Base-by-base conservation (phyloP, 2,329 filamentous ascomycete species). In the Epichloe brachyelytri region DNA sequence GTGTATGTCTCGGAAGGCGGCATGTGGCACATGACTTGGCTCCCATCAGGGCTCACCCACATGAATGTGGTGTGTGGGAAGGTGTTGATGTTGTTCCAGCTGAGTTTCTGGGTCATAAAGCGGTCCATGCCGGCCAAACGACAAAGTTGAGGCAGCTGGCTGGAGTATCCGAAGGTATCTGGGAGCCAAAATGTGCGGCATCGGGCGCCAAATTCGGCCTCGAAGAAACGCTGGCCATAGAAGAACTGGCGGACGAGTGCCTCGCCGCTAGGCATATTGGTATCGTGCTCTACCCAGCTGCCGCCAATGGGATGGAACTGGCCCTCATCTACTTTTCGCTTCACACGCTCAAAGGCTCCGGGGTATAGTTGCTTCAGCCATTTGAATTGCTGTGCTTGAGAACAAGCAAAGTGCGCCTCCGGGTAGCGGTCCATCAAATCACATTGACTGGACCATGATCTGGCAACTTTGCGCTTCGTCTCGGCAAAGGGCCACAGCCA, bases 21-120 rank as follows among this genome's bases (percentile, higher is more conserved):
- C 93, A 98, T 98, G 63, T 98, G 93, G 67, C 91, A 97, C 55
- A 98, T 81, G 57, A 98, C 93, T 63, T 97, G 93, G 62, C 87
- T 95, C 52, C 93, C 91, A 65, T 98, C 93, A 14, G 96, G 79
- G 12, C 89, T 82, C 34, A 98, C 90, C 93, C 93, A 98, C 68
- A 95, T 95, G 76, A 98, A 98, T 0, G 93, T 97, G 5, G 93
- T 97, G 64, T 97, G 93, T 0, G 93, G 93, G 71, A 97, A 98
- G 63, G 86, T 95, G 71, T 97, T 97, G 77, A 97, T 97, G 66
- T 97, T 97, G 73, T 97, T 97, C 93, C 93, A 98, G 73, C 91
- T 97, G 53, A 98, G 75, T 72, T 98, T 98, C 68, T 98, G 93
- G 0, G 93, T 98, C 62, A 98, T 85, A 74, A 98, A 98, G 36